These are phyloP conservation scores for Isoetes engelmannii DNA, from an alignment of 83 land plant species.

Conservation along the genomic window DNA sequence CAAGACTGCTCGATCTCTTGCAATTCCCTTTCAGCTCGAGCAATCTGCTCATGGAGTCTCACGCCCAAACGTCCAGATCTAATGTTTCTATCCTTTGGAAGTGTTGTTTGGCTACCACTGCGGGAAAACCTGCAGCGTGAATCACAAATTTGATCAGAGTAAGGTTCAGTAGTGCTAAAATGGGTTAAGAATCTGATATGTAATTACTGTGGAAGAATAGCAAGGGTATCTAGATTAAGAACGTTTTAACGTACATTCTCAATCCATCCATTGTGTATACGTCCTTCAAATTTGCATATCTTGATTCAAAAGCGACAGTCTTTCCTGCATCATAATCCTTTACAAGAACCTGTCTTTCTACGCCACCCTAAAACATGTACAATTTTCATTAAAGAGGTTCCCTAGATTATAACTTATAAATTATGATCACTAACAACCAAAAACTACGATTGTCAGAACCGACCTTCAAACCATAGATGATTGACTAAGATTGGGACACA, in stretches of 20 bases:
- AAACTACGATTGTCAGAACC: too few relatives aligned
- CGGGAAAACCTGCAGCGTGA: conserved; percentile 81
- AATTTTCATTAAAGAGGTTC: not conserved
- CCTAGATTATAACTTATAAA: not conserved
- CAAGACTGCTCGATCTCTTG: conserved; percentile 21
- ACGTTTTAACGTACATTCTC: conserved; percentile 48
- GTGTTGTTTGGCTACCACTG: conserved; percentile 74
- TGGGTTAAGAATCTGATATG: not conserved
- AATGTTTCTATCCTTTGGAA: conserved; percentile 56
- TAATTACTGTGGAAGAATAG: not conserved
- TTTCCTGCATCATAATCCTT: conserved; percentile 65
- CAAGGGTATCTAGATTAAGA: not conserved
- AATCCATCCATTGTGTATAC: conserved; percentile 68
- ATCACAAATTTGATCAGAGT: not conserved
- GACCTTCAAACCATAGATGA: too few relatives aligned
- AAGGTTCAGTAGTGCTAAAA: not conserved
- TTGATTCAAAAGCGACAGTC: conserved; percentile 57
- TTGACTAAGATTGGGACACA: too few relatives aligned
- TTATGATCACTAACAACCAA: not conserved
- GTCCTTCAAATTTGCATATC: conserved; percentile 63
- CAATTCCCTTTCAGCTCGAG: conserved; percentile 40
- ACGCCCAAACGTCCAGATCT: conserved; percentile 69
- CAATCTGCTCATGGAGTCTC: conserved; percentile 54
- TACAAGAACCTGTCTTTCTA: conserved; percentile 92
- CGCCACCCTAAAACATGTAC: conserved; percentile 44